phyloP scores from a whole-genome alignment of 2,329 filamentous ascomycete genomes.

The Arthrobotrys entomopaga region DNA sequence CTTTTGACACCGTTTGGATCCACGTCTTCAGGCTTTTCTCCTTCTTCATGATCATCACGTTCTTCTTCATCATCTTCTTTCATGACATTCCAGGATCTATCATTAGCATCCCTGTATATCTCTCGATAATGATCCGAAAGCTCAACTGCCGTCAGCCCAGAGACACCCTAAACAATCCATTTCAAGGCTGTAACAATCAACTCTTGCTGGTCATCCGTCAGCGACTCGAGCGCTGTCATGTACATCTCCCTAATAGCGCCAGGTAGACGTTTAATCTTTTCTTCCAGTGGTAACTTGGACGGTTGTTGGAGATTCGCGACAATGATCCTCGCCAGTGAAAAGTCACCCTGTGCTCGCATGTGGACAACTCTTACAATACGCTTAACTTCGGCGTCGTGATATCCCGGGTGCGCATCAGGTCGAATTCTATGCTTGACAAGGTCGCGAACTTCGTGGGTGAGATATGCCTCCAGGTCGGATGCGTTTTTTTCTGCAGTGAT shows the following conservation, averaged over 20 bases:
- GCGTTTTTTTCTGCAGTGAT: constrained; percentile 33
- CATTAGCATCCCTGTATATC: background rate
- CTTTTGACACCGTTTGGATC: background rate
- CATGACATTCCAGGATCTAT: background rate
- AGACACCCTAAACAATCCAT: constrained; percentile 38
- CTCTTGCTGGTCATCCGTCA: constrained; percentile 39
- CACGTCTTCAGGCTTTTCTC: background rate
- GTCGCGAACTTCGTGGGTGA: constrained; percentile 26
- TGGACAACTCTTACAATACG: constrained; percentile 22
- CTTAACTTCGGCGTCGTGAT: constrained; percentile 22
- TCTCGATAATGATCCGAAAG: constrained; percentile 41
- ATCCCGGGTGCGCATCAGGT: background rate
- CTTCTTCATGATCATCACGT: background rate
- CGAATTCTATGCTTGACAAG: constrained; percentile 23
- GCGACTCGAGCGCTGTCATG: constrained; percentile 23
- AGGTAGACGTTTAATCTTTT: constrained; percentile 19
- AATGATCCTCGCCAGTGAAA: constrained; percentile 32
- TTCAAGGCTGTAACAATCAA: constrained; percentile 29
- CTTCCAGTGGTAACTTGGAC: constrained; percentile 25
- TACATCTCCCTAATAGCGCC: constrained; percentile 43
- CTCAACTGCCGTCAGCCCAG: constrained; percentile 20
- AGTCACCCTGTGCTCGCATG: constrained; percentile 33
- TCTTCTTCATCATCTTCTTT: background rate
- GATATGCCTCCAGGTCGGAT: constrained; percentile 15
- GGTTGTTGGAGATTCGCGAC: constrained; percentile 34